A percentile compares a stretch with the other conserved stretches of the same genome.
Evolutionary conservation across 257 asterid species (phyloP).

Genomic region (Ocimum tenuiflorum): DNA sequence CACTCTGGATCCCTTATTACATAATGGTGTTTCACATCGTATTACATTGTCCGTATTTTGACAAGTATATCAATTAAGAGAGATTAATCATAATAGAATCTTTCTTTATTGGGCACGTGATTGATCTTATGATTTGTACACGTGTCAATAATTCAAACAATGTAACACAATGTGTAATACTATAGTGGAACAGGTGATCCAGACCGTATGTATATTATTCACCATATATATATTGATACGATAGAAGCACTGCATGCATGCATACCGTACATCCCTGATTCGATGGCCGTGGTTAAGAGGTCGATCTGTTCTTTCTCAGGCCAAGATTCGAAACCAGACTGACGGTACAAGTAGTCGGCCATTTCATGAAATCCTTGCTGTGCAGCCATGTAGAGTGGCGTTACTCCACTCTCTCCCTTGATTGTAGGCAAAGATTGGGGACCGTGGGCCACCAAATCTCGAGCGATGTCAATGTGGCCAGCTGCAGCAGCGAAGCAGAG

Average conservation of each 20-base stretch:
- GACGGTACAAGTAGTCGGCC: conserved; percentile 15
- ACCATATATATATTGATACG: no score
- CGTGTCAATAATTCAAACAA: no score
- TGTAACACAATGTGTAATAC: no score
- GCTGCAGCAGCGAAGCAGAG: conserved; percentile 34
- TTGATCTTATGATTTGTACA: no score
- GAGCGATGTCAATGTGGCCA: conserved; percentile 24
- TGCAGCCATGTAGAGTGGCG: conserved; percentile 32
- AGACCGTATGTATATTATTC: no score
- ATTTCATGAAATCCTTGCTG: conserved; percentile 12
- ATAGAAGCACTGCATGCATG: neutral
- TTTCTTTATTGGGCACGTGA: no score
- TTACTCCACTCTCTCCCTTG: neutral
- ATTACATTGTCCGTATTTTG: no score
- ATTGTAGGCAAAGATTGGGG: conserved; percentile 1
- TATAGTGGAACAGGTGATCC: no score
- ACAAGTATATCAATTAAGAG: no score
- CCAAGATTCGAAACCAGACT: conserved; percentile 5
- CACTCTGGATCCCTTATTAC: no score
- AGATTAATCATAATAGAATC: no score
- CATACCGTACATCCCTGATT: conserved; percentile 23
- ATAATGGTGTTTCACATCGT: no score
- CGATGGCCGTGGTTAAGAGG: conserved; percentile 20
- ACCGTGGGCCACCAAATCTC: neutral
- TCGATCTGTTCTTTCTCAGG: neutral